These are phyloP conservation scores for Yarrowia sp. DNA, from an alignment of 805 yeast species.

Conservation along the genomic window DNA sequence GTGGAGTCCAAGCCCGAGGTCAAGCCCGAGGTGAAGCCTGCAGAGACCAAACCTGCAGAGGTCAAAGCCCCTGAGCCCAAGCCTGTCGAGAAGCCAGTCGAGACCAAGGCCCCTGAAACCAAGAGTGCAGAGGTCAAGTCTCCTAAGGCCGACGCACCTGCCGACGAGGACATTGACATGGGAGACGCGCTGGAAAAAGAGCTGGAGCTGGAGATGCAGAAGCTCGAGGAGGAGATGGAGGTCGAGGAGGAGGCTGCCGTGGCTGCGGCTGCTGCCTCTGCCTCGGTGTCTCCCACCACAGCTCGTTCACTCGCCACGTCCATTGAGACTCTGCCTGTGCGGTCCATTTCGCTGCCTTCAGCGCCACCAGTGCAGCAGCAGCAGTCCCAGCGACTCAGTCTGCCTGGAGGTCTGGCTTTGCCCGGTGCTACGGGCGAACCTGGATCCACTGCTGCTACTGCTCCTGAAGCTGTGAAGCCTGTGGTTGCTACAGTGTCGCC, in stretches of 20 bases:
- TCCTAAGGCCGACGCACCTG: not conserved
- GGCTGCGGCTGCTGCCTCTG: not conserved
- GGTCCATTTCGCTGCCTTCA: constrained; percentile 1
- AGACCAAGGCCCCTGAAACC: not conserved
- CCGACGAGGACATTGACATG: constrained; percentile 4
- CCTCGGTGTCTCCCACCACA: not conserved
- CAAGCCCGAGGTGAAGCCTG: not conserved
- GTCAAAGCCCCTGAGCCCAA: not conserved
- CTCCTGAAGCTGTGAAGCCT: not conserved
- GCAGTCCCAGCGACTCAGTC: constrained; percentile 2
- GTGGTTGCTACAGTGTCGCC: not conserved
- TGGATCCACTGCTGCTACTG: not conserved
- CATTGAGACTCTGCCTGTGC: constrained; percentile 13
- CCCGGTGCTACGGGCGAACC: not conserved
- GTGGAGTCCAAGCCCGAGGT: not conserved
- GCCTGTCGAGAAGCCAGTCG: not conserved
- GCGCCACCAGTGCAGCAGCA: not conserved
- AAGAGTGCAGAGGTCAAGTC: not conserved
- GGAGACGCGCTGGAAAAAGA: constrained; percentile 11
- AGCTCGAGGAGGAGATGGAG: constrained; percentile 26
- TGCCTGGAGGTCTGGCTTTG: not conserved
- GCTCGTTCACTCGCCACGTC: not conserved
- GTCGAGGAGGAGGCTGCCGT: constrained; percentile 19
- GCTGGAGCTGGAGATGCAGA: constrained; percentile 17
- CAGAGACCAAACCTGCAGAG: not conserved